Percentiles rank a stretch among this genome's conserved stretches.
These are phyloP conservation scores for Yarrowia sp. DNA, from an alignment of 805 yeast genomes.

Conservation along the genomic window DNA sequence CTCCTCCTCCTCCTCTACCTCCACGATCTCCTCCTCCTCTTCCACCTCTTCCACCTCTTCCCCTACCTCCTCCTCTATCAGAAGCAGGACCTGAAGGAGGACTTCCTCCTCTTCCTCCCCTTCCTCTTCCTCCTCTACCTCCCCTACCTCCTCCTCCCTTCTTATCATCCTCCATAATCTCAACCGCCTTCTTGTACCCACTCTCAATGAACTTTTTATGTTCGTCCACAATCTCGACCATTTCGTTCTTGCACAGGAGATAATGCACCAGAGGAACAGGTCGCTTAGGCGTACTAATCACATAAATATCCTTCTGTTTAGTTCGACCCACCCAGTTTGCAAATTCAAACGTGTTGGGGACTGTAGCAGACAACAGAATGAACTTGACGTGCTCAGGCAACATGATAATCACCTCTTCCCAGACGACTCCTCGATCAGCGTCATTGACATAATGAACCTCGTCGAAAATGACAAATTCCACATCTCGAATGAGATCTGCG, in stretches of 20 bases:
- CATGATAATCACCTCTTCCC: constrained; percentile 99
- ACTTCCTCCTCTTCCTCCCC: constrained; percentile 33
- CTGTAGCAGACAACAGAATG: constrained; percentile 90
- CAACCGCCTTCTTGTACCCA: constrained; percentile 49
- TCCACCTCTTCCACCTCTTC: constrained; percentile 39
- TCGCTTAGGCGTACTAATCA: constrained; percentile 91
- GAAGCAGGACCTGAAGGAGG: constrained; percentile 26
- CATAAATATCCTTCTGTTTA: constrained; percentile 91
- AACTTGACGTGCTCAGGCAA: constrained; percentile 94
- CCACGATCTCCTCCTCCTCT: constrained; percentile 38
- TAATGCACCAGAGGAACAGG: constrained; percentile 92
- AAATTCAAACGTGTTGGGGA: constrained; percentile 96
- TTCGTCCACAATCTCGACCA: constrained; percentile 72
- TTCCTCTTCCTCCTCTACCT: constrained; percentile 38
- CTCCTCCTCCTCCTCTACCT: constrained; percentile 43
- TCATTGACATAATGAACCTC: constrained; percentile 98
- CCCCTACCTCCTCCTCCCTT: constrained; percentile 37
- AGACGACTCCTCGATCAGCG: constrained; percentile 95
- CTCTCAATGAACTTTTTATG: constrained; percentile 64
- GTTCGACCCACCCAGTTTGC: constrained; percentile 99
- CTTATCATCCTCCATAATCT: constrained; percentile 45
- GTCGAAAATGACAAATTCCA: constrained; percentile 95
- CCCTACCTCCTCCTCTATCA: constrained; percentile 40
- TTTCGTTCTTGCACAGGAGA: constrained; percentile 74
- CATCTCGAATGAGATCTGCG: constrained; percentile 93